These are phyloP conservation scores for Pseudogymnoascus sp. DNA, from an alignment of 2,329 filamentous ascomycete species.

Conservation along the genomic window DNA sequence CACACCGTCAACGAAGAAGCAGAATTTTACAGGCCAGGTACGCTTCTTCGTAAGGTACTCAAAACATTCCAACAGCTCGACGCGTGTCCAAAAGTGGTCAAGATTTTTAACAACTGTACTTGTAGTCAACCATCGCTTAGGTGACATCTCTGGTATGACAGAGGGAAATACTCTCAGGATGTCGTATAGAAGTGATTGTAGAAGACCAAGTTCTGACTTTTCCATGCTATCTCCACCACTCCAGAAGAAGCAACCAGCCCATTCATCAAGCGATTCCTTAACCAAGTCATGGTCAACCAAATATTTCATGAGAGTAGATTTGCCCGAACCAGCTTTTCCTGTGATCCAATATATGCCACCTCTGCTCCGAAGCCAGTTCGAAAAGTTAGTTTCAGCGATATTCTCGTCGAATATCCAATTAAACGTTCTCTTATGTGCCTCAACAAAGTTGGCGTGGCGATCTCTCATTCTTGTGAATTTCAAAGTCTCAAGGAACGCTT, in stretches of 20 bases:
- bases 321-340: constrained; percentile 38
- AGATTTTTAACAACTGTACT: neutral
- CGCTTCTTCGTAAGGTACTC: neutral
- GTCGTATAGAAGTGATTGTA: neutral
- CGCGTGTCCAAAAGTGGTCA: constrained; percentile 4
- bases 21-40: constrained; percentile 8
- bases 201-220: neutral
- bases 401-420: constrained; percentile 31
- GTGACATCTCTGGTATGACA: neutral
- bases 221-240: constrained; percentile 28
- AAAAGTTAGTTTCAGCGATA: neutral
- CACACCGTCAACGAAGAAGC: constrained; percentile 18
- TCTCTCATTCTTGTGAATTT: constrained; percentile 9
- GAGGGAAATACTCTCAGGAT: neutral
- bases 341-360: constrained; percentile 32
- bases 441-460: constrained; percentile 9
- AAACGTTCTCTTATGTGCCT: constrained; percentile 25
- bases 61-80: constrained; percentile 7
- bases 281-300: constrained; percentile 23
- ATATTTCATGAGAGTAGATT: constrained; percentile 38
- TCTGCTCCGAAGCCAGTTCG: constrained; percentile 22
- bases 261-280: constrained; percentile 17
- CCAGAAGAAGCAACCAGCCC: constrained; percentile 39
- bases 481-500: neutral
- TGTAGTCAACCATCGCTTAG: neutral